Evolutionary conservation across 768 basidiomycete species (phyloP), one percentile per base, ranked within the genome.

Genomic region (Suillus bovinus): DNA sequence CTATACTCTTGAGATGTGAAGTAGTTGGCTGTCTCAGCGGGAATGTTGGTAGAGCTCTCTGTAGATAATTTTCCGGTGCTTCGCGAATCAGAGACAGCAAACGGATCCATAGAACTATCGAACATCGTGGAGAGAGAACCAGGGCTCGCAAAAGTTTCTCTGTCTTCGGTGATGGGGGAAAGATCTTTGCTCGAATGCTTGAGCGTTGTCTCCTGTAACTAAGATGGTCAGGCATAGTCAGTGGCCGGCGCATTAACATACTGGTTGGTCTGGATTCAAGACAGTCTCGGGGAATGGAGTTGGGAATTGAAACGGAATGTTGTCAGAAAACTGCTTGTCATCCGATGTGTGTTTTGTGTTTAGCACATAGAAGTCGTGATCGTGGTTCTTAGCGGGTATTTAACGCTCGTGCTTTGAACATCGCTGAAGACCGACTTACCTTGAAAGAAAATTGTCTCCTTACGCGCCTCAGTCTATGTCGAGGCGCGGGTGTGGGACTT

Each of bases 41-140:
- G 57, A 62, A 61, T 41, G 27, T 39, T 38, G 41, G 41, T 17
- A 31, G 13, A 20, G 27, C 47, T 66, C 64, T 63, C 68, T 63
- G 64, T 61, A n/a, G 34, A 55, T 44, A 41, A 27, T 46, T 65
- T 60, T 27, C 55, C 46, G 41, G 58, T 61, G 29, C 56, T 54
- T 31, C 60, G 34, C 36, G 59, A 62, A 47, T 27, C 59, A 9
- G 62, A 64, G 10, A n/a, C 14, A 57, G 61, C 60, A 14, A 67
- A 17, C 20, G 61, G 58, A 14, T 71, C 71, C 36, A 73, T 7
- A 22, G 69, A 66, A 29, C 69, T 66, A 60, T 69, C 72, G 60
- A 73, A 71, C n/a, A 72, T 36, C 0, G 71, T 72, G 31, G 46
- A 58, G 16, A 61, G 55, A 1, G 72, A 70, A 22, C 17, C 27